Evolutionary conservation across 2,329 filamentous ascomycete genomes (phyloP), one percentile per base, ranked within the genome.

Genomic region (Chalaropsis ovoidea): DNA sequence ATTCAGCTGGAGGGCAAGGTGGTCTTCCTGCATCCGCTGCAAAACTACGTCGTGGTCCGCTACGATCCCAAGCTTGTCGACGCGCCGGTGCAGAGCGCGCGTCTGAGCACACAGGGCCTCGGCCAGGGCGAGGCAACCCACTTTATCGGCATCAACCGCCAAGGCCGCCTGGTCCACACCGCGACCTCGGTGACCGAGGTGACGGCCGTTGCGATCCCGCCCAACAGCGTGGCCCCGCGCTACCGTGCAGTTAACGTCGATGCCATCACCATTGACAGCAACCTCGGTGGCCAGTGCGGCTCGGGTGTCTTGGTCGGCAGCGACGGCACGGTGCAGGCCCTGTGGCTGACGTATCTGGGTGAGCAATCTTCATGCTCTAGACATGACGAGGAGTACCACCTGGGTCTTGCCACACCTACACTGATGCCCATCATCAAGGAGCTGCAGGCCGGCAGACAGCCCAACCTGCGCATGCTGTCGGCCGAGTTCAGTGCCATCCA

Each of bases 61-160:
- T 99, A 99, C 74, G 93, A 99, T 73, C 90, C 94, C 1, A 85
- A 83, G 47, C 82, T 99, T 19, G 95, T 97, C n/a, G 85, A 95
- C 72, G 94, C 93, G 1, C 92, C 94, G 0, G 92, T 99, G 13
- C 84, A 92, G 78, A 93, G 89, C 69, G 94, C 95, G 3, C 89
- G 85, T 71, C 81, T 99, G 62, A 90, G 90, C 72, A 85, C 81
- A 5, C 85, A 89, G 65, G 85, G 86, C 71, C 90, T 97, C 73
- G 92, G 90, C 63, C 94, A 97, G 77, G 94, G 94, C 43, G 90
- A 92, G 61, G 88, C 93, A 66, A 96, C 92, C 0, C 92, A 96
- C 70, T 99, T 99, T 76, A 88, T 99, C 69, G 95, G 94, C n/a
- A 95, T 96, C 78, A 99, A 99, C 73, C 87, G 95, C 70, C 97